These are phyloP conservation scores for Saccharomyces eubayanus DNA, from an alignment of 805 yeast species.

Conservation along the genomic window DNA sequence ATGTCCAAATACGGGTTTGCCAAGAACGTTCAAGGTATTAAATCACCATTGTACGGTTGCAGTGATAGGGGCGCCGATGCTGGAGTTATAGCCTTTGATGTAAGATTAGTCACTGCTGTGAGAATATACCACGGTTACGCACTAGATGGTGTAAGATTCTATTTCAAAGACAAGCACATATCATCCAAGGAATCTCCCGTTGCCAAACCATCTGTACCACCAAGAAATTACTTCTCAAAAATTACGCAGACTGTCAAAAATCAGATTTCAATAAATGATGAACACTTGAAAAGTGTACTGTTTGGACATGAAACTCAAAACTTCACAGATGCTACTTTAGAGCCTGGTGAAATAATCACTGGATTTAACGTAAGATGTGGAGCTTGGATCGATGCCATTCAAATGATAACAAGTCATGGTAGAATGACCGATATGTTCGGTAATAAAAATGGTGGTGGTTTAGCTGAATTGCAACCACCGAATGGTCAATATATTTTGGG, in stretches of 20 bases:
- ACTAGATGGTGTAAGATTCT: conserved; percentile 70
- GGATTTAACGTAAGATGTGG: conserved; percentile 67
- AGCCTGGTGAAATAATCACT: conserved; percentile 48
- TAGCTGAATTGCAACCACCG: conserved; percentile 56
- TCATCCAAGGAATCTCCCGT: conserved; percentile 12
- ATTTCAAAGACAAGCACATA: conserved; percentile 15
- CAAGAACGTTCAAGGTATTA: conserved; percentile 17
- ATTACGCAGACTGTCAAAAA: conserved; percentile 21
- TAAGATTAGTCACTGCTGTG: conserved; percentile 37
- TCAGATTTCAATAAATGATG: conserved; percentile 8
- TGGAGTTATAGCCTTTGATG: conserved; percentile 24
- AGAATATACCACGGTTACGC: conserved; percentile 70
- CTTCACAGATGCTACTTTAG: conserved; percentile 49
- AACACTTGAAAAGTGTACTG: conserved; percentile 14
- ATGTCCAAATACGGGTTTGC: conserved; percentile 26
- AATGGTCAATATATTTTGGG: conserved; percentile 56
- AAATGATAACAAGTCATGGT: conserved; percentile 54
- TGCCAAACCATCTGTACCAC: conserved; percentile 38
- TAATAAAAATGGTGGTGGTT: conserved; percentile 58
- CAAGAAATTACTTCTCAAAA: conserved; percentile 36
- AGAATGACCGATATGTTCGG: conserved; percentile 55
- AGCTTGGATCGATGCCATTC: conserved; percentile 84
- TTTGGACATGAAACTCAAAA: conserved; percentile 49
- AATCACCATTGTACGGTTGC: conserved; percentile 24
- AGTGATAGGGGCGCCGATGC: conserved; percentile 23